phyloP scores from a whole-genome alignment of 129 eudicot species.

The Kitagawia praeruptora region DNA sequence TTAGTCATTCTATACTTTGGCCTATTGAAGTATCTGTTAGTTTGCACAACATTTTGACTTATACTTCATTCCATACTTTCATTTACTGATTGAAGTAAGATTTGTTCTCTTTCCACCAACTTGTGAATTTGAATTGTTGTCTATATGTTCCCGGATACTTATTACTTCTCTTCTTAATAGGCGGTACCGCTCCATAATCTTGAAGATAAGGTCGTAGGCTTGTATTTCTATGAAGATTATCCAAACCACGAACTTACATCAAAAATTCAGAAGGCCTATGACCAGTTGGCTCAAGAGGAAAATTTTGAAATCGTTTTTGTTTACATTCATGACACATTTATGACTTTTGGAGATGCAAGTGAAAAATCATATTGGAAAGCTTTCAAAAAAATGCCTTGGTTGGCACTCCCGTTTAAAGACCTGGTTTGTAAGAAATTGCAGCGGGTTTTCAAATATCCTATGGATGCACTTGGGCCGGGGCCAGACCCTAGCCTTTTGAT shows the following conservation, averaged over 20 bases:
- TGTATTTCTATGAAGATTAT: background rate
- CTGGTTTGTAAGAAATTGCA: background rate
- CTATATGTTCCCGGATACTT: background rate
- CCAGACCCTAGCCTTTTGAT: background rate
- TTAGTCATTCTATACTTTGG: too few relatives aligned
- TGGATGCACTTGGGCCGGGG: background rate
- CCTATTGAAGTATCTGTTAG: too few relatives aligned
- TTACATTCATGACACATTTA: background rate
- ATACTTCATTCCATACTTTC: too few relatives aligned
- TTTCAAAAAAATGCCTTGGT: background rate
- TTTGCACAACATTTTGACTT: too few relatives aligned
- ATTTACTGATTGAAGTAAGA: too few relatives aligned
- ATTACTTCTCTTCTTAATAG: too few relatives aligned
- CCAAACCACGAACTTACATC: background rate
- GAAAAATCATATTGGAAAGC: background rate
- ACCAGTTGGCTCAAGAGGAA: background rate
- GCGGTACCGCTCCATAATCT: background rate
- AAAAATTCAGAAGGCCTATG: background rate
- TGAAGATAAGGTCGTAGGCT: background rate
- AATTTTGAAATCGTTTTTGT: background rate
- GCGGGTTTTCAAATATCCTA: background rate
- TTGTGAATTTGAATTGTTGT: too few relatives aligned
- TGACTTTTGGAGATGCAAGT: too few relatives aligned
- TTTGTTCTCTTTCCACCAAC: background rate
- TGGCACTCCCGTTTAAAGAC: background rate